Evolutionary conservation across 768 basidiomycete genomes (phyloP), one percentile per base, ranked within the genome.

Genomic region (Pleurotus tuoliensis): DNA sequence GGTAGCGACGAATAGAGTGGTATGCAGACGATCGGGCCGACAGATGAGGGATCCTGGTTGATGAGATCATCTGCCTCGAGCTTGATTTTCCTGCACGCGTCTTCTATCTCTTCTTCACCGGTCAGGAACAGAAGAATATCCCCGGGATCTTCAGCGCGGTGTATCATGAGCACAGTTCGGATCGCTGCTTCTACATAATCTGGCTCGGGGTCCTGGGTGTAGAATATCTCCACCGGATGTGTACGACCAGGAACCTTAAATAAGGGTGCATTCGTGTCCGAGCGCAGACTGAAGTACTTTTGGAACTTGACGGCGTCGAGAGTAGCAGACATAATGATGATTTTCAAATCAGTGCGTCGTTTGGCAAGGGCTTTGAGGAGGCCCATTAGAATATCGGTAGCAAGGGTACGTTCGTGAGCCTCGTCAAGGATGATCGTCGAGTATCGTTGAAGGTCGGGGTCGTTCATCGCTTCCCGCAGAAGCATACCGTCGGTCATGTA

Each of bases 401-500:
- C 93, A 40, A 98, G 82, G 0, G 97, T 98, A 59, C 96, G 88
- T 75, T 99, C 97, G 76, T 99, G 97, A 4, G 94, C 97, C 75
- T 99, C 97, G 69, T 99, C 97, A 56, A 98, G 84, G 64, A 99
- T 98, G 72, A 99, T 94, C 18, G 96, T 98, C 16, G 93, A 96
- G 70, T 99, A 99, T 3, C 94, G 85, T 24, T 81, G 77, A 39
- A 98, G 82, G 16, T 83, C 80, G 7, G 92, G 90, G 71, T 98
- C 96, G 71, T 95, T 92, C 95, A 98, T 99, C 4, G 94, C 94
- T 75, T 97, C 94, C 16, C 94, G 87, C n/a, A 96, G 83, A 55
- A 93, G 86, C 94, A 98, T 97, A 82, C 96, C 97, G 64, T 99
- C 97, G 13, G 97, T 99, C 95, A 98, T 97, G 76, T 99, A 98